phyloP scores from a whole-genome alignment of 1,284 basidiomycete species.

The Kwoniella shivajii region DNA sequence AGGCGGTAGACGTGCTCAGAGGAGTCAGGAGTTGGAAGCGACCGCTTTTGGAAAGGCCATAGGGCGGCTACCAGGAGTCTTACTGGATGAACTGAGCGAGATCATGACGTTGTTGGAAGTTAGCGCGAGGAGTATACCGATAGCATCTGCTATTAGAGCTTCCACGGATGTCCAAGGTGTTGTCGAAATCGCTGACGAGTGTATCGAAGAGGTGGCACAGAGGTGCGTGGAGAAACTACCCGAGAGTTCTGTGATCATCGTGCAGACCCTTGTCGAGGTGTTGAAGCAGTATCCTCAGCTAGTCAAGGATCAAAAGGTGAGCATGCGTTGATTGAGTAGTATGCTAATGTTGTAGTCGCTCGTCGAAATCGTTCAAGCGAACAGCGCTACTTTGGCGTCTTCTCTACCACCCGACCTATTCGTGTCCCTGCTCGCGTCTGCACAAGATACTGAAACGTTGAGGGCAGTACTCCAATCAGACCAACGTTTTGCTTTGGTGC shows the following conservation, averaged over 20 bases:
- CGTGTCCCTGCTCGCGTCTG: slow-evolving; percentile 20
- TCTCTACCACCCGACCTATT: slow-evolving; percentile 19
- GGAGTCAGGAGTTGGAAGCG: slow-evolving; percentile 39
- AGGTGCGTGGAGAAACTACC: not conserved
- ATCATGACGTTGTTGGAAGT: slow-evolving; percentile 70
- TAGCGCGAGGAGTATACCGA: slow-evolving; percentile 19
- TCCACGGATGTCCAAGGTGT: slow-evolving; percentile 2
- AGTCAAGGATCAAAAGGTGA: not conserved
- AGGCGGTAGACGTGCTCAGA: slow-evolving; percentile 24
- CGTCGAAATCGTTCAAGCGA: not conserved
- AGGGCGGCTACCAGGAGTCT: slow-evolving; percentile 19
- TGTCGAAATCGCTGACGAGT: slow-evolving; percentile 4
- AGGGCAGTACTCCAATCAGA: slow-evolving; percentile 14
- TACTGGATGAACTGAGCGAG: too few relatives aligned
- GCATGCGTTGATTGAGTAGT: slow-evolving; percentile 3
- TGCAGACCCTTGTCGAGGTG: slow-evolving; percentile 24
- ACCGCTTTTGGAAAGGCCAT: slow-evolving; percentile 32
- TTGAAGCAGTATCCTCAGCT: slow-evolving; percentile 14
- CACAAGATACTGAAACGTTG: too few relatives aligned
- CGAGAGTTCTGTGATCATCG: not conserved
- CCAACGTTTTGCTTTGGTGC: slow-evolving; percentile 26
- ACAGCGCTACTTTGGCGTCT: slow-evolving; percentile 4
- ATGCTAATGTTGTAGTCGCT: slow-evolving; percentile 3
- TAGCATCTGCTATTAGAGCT: slow-evolving; percentile 17
- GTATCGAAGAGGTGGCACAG: slow-evolving; percentile 5